phyloP scores from a whole-genome alignment of 2,329 filamentous ascomycete genomes.

The Daldinia sp. region DNA sequence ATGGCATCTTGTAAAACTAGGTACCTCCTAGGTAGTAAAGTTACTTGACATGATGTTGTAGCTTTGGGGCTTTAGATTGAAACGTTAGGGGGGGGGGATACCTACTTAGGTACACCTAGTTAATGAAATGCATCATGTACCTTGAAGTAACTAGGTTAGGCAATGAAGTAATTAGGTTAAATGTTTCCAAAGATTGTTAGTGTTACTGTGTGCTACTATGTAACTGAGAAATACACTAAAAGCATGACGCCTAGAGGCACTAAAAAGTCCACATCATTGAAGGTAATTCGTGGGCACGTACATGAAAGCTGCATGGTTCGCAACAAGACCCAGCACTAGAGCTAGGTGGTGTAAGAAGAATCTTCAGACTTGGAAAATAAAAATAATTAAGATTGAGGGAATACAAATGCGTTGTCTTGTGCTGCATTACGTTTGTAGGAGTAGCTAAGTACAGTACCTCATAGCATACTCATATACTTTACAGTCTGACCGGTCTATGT shows the following conservation, averaged over 20 bases:
- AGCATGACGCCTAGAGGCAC: neutral
- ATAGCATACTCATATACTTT: neutral
- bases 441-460: neutral
- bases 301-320: neutral
- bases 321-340: neutral
- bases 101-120: neutral
- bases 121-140: too few species aligned
- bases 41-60: too few species aligned
- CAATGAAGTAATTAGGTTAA: too few species aligned
- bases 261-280: neutral
- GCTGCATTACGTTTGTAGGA: constrained; percentile 20
- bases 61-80: neutral
- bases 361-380: neutral
- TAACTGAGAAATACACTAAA: neutral
- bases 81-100: too few species aligned
- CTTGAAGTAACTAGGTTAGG: too few species aligned
- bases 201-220: too few species aligned
- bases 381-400: constrained; percentile 5
- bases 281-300: neutral
- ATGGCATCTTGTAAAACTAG: neutral
- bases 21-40: too few species aligned
- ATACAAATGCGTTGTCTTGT: constrained; percentile 34
- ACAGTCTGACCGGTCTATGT: neutral
- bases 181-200: too few species aligned
- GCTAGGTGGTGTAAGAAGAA: neutral